Evolutionary conservation across 345 rosid genomes (phyloP).

Genomic region (Eucalyptus microcorys): DNA sequence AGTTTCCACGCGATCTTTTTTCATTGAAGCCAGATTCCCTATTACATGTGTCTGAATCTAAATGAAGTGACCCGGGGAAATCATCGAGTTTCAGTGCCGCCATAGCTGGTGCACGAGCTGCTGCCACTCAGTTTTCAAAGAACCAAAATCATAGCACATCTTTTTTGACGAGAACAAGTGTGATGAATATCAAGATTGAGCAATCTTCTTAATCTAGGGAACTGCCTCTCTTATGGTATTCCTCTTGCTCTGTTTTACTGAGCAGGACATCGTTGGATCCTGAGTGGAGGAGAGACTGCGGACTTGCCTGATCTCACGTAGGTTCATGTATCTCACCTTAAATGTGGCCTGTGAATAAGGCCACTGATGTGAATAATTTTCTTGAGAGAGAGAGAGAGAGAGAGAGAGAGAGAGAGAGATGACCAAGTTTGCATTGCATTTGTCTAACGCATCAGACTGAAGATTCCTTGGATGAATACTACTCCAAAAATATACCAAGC

Average conservation of each 20-base stretch:
- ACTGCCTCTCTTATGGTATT: too few species aligned
- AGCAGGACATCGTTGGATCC: not conserved
- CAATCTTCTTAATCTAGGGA: too few species aligned
- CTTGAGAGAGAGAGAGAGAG: not conserved
- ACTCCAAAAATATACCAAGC: too few species aligned
- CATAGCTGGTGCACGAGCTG: constrained; percentile 78
- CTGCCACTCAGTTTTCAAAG: constrained; percentile 68
- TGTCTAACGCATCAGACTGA: too few species aligned
- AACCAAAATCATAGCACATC: constrained; percentile 3
- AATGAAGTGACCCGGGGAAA: constrained; percentile 16
- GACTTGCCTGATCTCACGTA: too few species aligned
- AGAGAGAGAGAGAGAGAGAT: too few species aligned
- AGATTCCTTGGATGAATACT: too few species aligned
- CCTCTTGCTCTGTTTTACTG: not conserved
- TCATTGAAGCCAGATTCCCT: constrained; percentile 73
- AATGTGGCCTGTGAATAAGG: too few species aligned
- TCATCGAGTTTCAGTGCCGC: constrained; percentile 49
- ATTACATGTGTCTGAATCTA: constrained; percentile 2
- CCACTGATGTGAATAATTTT: not conserved
- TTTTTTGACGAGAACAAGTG: not conserved
- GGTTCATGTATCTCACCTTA: too few species aligned
- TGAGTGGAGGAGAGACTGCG: too few species aligned
- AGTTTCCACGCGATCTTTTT: constrained; percentile 49
- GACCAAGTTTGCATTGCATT: too few species aligned
- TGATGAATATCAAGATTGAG: not conserved